These are phyloP conservation scores for Syncephalastrum monosporum DNA, from an alignment of 371 early-diverging fungal species.

Conservation along the genomic window DNA sequence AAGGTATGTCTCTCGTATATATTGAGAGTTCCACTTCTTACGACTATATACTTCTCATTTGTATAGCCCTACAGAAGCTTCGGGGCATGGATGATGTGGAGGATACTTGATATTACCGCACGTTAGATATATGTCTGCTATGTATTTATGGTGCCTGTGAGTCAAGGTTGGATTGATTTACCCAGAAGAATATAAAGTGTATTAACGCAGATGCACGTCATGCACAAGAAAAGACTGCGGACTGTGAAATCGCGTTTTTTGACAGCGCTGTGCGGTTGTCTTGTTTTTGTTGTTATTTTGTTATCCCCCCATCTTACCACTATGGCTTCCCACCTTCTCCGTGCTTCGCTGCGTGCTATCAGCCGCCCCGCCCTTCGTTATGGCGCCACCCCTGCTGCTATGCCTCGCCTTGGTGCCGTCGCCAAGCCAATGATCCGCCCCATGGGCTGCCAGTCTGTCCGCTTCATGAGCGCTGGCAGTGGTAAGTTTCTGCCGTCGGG, in stretches of 20 bases:
- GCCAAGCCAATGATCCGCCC: constrained; percentile 28
- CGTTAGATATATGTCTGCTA: no score
- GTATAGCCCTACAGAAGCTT: constrained; percentile 46
- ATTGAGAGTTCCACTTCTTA: no score
- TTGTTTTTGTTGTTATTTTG: not conserved
- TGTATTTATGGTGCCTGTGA: no score
- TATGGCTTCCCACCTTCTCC: constrained; percentile 44
- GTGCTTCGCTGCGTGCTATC: constrained; percentile 37
- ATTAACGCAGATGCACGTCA: no score
- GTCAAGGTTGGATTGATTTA: no score
- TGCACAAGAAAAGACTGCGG: no score
- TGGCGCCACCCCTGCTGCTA: constrained; percentile 12
- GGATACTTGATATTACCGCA: constrained; percentile 21
- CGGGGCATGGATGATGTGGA: constrained; percentile 57
- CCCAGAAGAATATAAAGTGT: no score
- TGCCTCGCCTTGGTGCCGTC: constrained; percentile 24
- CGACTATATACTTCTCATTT: not conserved
- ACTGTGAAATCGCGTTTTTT: no score
- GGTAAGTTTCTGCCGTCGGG: constrained; percentile 19
- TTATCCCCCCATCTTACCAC: not conserved
- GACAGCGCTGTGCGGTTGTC: no score
- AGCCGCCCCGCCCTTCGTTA: constrained; percentile 28
- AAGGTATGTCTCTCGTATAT: constrained; percentile 12
- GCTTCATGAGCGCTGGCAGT: constrained; percentile 30
- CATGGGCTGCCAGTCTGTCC: constrained; percentile 4